Percentiles rank a stretch among this genome's conserved stretches.
Conservation (phyloP, 2,329 filamentous ascomycete species). For the Phialemonium atrogriseum region DNA sequence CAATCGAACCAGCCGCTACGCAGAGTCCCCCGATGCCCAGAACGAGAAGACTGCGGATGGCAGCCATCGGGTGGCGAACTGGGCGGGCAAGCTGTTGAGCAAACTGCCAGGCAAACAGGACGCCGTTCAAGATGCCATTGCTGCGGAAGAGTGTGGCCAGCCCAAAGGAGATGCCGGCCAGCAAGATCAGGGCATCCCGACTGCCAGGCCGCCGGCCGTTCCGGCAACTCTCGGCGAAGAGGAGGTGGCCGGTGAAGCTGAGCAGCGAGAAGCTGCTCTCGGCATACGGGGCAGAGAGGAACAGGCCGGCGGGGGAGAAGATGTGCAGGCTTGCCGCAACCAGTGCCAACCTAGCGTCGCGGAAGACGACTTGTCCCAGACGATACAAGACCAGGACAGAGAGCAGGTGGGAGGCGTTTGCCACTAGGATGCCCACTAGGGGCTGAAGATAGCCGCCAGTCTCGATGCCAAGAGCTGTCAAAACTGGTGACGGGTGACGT, state of each 20-base stretch:
- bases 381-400: constrained; percentile 66
- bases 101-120: constrained; percentile 62
- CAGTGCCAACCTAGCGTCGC: constrained; percentile 49
- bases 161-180: constrained; percentile 62
- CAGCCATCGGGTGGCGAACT: constrained; percentile 22
- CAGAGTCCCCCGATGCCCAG: constrained; percentile 59
- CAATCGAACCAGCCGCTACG: constrained; percentile 57
- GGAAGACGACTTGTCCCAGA: constrained; percentile 51
- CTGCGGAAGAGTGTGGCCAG: constrained; percentile 67
- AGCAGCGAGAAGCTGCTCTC: constrained; percentile 75
- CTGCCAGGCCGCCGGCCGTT: constrained; percentile 20
- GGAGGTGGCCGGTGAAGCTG: constrained; percentile 63
- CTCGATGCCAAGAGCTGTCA: constrained; percentile 1
- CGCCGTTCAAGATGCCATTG: constrained; percentile 78
- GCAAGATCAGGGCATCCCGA: constrained; percentile 45
- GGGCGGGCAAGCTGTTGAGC: constrained; percentile 32
- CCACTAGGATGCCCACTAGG: constrained; percentile 55
- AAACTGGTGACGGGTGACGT: neutral
- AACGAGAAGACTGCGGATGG: constrained; percentile 44
- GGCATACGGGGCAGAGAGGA: constrained; percentile 78
- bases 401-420: constrained; percentile 67
- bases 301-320: constrained; percentile 79
- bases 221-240: constrained; percentile 51
- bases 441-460: constrained; percentile 10
- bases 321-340: constrained; percentile 68